These are phyloP conservation scores for Hansenula lynferdii DNA, from an alignment of 1,139 yeast species.

Conservation along the genomic window DNA sequence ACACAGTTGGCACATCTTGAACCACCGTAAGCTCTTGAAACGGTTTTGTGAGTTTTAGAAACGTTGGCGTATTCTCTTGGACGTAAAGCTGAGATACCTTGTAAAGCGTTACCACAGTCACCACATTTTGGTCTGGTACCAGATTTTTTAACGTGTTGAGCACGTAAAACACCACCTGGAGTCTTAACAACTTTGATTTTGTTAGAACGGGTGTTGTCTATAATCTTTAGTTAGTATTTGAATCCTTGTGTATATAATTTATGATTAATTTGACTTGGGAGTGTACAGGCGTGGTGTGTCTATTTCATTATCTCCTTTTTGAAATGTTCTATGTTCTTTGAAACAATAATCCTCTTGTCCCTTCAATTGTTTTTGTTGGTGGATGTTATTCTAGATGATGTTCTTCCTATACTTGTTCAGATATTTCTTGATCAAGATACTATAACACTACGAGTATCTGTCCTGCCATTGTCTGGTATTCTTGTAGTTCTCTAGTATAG, in stretches of 20 bases:
- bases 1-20: conserved; percentile 98
- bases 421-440: not conserved
- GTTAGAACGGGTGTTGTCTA: conserved; percentile 99
- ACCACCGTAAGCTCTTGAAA: conserved; percentile 99
- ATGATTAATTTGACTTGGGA: not conserved
- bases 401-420: too few species aligned
- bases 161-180: conserved; percentile 98
- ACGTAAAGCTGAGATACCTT: conserved; percentile 92
- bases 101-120: conserved; percentile 91
- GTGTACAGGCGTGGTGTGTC: too few species aligned
- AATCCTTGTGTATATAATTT: not conserved
- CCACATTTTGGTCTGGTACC: conserved; percentile 99
- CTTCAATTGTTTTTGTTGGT: not conserved
- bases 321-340: too few species aligned
- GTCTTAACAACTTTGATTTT: conserved; percentile 99
- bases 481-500: not conserved
- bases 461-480: not conserved
- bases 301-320: not conserved
- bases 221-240: conserved; percentile 34
- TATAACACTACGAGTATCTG: not conserved
- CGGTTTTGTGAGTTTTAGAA: conserved; percentile 96
- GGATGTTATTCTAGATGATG: too few species aligned
- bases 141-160: conserved; percentile 94
- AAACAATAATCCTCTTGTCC: too few species aligned
- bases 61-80: conserved; percentile 96